Evolutionary conservation across 345 rosid species (phyloP), one percentile per base, ranked within the genome.

Genomic region (Firmiana major): DNA sequence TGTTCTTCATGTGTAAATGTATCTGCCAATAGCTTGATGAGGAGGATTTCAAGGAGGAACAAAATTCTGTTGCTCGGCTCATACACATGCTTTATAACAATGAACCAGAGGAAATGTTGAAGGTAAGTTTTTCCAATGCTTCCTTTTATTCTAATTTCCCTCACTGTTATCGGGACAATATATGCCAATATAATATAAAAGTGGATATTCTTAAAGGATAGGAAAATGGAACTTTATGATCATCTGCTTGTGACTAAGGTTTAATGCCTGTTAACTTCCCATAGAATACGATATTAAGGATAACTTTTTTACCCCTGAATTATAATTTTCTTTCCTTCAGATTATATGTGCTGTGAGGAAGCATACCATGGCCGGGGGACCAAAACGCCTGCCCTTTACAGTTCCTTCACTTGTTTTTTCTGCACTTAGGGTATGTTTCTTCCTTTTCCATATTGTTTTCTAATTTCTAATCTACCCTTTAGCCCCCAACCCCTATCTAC

Each of bases 1-100:
- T 80, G 42, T 24, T 42, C n/a, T 43, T 59, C 21, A 19, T 65
- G 53, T 73, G 60, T 51, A 58, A 31, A 10, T 38, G 11, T 73
- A 24, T 58, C 26, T 78, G 3, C 65, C 45, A 66, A 36, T 82
- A 91, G 98, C 89, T 89, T 82, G 97, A 91, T 71, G 98, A 93
- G 85, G 97, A 93, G 81, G 98, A 93, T 85, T 93, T 93, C 79
- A 88, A 85, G 43, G 97, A 93, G 79, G 97, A 93, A 83, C 98
- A 92, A 78, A 92, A 92, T 83, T 88, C 97, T 74, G 94, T 93
- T 71, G 92, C 97, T 78, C 88, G 95, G 65, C 91, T 93, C 69
- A 89, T 90, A 80, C 93, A 93, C 83, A 92, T 90, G 97, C 89
- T 92, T 74, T 80, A 87, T 80, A 88, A 85, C 74, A 89, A 87